Evolutionary conservation across 2,329 filamentous ascomycete species (phyloP), one percentile per base, ranked within the genome.

Genomic region (Cladophialophora bantiana): DNA sequence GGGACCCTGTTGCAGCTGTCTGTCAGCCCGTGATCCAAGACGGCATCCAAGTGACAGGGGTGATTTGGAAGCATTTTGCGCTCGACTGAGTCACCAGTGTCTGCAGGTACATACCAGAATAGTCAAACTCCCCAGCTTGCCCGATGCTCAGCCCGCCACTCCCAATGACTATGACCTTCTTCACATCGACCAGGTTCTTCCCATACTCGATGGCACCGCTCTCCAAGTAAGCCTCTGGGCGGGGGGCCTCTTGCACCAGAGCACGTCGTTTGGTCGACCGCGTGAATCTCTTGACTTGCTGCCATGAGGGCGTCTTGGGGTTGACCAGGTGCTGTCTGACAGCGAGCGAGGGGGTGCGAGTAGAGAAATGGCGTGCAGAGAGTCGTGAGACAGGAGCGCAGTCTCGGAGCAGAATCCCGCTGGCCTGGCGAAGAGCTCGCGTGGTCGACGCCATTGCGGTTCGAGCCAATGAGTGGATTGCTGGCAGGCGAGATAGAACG

Each of bases 51-150:
- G 4, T 26, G 10, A 18, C 42, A 20, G 9, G 10, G 26, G 26
- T 20, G 42, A 18, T 20, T 6, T 26, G 45, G 20, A 31, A 50
- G 45, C 31, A 50, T 50, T 50, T 50, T 50, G 45, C 20, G 26
- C 12, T 1, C 18, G 45, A 26, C 45, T 50, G 45, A 50, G 59
- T 42, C 48, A 54, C 26, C 36, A 20, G 26, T 18, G 18, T 35
- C 32, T 55, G 55, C 34, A 15, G 13, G 32, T 26, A 85, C 89
- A 73, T 85, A 96, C 93, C 94, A 80, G 95, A 98, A 81, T 98
- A 98, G 82, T 98, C 94, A 76, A 98, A 98, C 83, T 98, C 94
- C 83, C 94, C 94, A 72, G 94, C 94, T 82, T 98, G 94, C 71
- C 94, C 94, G 87, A 98, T 98, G 78, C 92, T 93, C 74, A 98